These are phyloP conservation scores for Phytopythium cucurbitacearum DNA, from an alignment of 352 stramenopile species.

Conservation along the genomic window DNA sequence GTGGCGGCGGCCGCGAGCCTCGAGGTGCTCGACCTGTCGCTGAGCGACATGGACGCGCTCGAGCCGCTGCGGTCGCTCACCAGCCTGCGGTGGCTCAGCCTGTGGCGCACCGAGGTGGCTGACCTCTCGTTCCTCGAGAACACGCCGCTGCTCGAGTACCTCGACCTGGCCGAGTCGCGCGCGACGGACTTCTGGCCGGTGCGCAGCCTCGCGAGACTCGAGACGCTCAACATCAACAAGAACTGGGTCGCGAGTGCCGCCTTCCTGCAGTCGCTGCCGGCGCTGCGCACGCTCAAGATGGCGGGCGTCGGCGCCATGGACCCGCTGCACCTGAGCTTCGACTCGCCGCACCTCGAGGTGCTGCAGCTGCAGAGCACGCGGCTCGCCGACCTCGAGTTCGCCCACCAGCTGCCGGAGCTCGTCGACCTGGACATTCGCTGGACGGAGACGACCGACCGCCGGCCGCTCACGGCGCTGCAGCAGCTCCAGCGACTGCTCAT, in stretches of 20 bases:
- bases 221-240: constrained; percentile 40
- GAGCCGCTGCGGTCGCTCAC: constrained; percentile 19
- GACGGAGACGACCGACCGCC: constrained; percentile 28
- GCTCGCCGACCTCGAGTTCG: constrained; percentile 34
- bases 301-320: constrained; percentile 30
- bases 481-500: constrained; percentile 37
- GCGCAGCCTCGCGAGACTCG: constrained; percentile 10
- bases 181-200: constrained; percentile 33
- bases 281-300: constrained; percentile 29
- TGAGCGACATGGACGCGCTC: constrained; percentile 10
- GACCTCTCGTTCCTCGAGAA: constrained; percentile 22
- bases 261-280: constrained; percentile 21
- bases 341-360: constrained; percentile 14
- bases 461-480: constrained; percentile 21
- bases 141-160: constrained; percentile 18
- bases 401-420: constrained; percentile 10
- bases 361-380: constrained; percentile 40
- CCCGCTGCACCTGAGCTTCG: constrained; percentile 21
- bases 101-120: constrained; percentile 27
- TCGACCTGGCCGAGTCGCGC: constrained; percentile 41
- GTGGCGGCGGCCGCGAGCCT: constrained; percentile 1
- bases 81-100: constrained; percentile 27
- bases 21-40: constrained; percentile 22
- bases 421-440: constrained; percentile 41
- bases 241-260: constrained; percentile 35